These are phyloP conservation scores for Sedum album DNA, from an alignment of 164 flowering plant species.

Conservation along the genomic window DNA sequence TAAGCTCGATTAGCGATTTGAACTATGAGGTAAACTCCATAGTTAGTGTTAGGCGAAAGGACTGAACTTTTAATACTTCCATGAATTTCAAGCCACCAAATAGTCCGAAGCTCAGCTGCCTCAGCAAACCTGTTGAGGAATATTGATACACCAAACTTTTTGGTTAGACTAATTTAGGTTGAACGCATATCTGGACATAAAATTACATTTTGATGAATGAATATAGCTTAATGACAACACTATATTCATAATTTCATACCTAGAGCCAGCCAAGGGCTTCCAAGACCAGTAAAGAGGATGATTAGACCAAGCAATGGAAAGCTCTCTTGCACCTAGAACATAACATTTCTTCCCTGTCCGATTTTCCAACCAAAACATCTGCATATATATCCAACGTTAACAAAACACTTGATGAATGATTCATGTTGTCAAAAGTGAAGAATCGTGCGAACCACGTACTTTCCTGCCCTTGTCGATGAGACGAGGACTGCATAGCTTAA, in stretches of 20 bases:
- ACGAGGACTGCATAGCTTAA: too few relatives aligned
- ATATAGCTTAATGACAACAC: too few relatives aligned
- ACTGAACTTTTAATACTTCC: slow-evolving; percentile 29
- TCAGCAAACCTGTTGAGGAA: slow-evolving; percentile 43
- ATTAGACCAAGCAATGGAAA: slow-evolving; percentile 33
- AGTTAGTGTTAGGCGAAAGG: slow-evolving; percentile 41
- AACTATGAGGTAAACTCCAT: slow-evolving; percentile 40
- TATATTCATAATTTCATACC: too few relatives aligned
- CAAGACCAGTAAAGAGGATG: slow-evolving; percentile 42
- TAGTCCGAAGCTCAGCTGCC: slow-evolving; percentile 42
- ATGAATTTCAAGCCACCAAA: slow-evolving; percentile 44
- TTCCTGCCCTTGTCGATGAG: too few relatives aligned
- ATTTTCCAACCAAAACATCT: slow-evolving; percentile 37
- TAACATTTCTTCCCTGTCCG: too few relatives aligned
- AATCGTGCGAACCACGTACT: too few relatives aligned
- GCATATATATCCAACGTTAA: not conserved
- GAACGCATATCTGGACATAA: too few relatives aligned
- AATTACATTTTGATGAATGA: too few relatives aligned
- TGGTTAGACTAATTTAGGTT: too few relatives aligned
- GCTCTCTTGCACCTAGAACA: slow-evolving; percentile 36
- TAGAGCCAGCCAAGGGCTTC: slow-evolving; percentile 29
- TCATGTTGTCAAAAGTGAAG: too few relatives aligned
- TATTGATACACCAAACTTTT: too few relatives aligned
- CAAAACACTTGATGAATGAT: too few relatives aligned
- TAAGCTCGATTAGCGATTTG: slow-evolving; percentile 28